Percentiles rank a stretch among this genome's conserved stretches.
Evolutionary conservation across 148 eudicot species (phyloP).

Genomic region (Rhododendron vialii): DNA sequence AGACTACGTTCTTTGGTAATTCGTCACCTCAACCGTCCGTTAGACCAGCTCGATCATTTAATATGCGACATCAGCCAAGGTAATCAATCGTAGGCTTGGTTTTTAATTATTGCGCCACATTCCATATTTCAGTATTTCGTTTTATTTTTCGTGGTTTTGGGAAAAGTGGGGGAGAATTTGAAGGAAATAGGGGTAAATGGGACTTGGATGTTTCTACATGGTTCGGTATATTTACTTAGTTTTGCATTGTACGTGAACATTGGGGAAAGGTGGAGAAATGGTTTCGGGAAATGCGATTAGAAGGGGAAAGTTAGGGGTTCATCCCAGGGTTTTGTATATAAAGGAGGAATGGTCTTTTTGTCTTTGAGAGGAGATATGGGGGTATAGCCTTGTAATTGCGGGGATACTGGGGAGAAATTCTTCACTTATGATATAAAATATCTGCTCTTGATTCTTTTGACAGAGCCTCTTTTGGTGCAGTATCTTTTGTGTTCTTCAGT

Average conservation of each 20-base stretch:
- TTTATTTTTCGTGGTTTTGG: not conserved
- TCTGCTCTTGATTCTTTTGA: constrained; percentile 6
- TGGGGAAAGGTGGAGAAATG: constrained; percentile 3
- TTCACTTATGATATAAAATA: not conserved
- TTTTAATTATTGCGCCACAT: not conserved
- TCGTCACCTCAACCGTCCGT: constrained; percentile 4
- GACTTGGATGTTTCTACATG: not conserved
- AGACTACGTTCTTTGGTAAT: constrained; percentile 13
- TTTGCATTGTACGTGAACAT: not conserved
- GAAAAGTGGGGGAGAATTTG: not conserved
- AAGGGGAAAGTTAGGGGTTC: constrained; percentile 8
- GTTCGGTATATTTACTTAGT: constrained; percentile 1
- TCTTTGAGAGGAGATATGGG: constrained; percentile 8
- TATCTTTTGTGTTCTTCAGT: not conserved
- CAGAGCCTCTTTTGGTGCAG: not conserved
- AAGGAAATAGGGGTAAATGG: not conserved
- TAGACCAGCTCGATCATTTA: constrained; percentile 12
- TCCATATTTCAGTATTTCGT: not conserved
- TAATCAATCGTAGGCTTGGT: constrained; percentile 10
- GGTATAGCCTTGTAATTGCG: constrained; percentile 14
- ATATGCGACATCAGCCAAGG: constrained; percentile 10
- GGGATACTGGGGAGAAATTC: constrained; percentile 8
- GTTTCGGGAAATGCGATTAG: not conserved
- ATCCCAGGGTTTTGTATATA: constrained; percentile 11
- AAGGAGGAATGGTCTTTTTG: not conserved